Evolutionary conservation across 345 rosid species (phyloP), one percentile per base, ranked within the genome.

Genomic region (Pistacia atlantica): DNA sequence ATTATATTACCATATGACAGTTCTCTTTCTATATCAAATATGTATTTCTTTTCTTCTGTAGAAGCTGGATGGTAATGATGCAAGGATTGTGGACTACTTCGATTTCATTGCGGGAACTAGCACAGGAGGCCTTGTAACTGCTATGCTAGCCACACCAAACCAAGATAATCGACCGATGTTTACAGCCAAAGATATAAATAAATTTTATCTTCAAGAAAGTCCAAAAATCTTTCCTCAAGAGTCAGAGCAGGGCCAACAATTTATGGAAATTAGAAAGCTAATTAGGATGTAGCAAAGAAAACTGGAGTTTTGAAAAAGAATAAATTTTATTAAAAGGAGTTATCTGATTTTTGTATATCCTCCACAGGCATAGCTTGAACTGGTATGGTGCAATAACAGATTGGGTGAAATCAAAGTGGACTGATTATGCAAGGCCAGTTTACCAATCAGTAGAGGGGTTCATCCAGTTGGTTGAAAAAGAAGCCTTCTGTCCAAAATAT

Each of bases 21-120:
- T 31, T 31, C 33, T 31, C 33, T 1, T 31, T 31, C 33, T 31
- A 31, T 31, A 31, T 31, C 33, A 31, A 31, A 31, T 31, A 31
- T 31, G 33, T 31, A 31, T 31, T 31, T 31, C 33, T 31, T 12
- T 11, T 22, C 12, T 42, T 10, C 55, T 3, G 4, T 38, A 74
- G 78, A 67, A 63, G 59, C 78, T 78, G 33, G 81, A 73, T 35
- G 73, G 72, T 13, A 11, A 63, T 16, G 52, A 69, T 11, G 84
- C 68, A 49, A 71, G 75, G 69, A 63, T 77, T 31, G 81, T 51
- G 45, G 81, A 49, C 64, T 75, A 69, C 66, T 76, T 76, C 11
- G 80, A 80, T 54, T 78, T 71, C 54, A 67, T 76, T 8, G 58
- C 77, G 3, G 83, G 80, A 56, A 80, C 77, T 25, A 76, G 77